Evolutionary conservation across 805 yeast genomes (phyloP).

Genomic region (Lipomyces anomalus): DNA sequence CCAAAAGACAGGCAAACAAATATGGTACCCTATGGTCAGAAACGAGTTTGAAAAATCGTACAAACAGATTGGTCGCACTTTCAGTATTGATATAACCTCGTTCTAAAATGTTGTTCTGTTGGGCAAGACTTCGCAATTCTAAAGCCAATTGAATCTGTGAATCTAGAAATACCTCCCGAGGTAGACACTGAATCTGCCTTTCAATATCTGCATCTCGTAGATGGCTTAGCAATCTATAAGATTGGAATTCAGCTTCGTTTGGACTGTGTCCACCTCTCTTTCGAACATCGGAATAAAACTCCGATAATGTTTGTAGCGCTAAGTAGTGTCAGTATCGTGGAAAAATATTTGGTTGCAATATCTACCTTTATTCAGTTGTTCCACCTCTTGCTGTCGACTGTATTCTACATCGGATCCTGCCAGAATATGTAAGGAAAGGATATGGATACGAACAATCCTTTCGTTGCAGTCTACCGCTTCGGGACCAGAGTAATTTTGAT

Average conservation of each 20-base stretch:
- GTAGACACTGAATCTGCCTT: constrained; percentile 63
- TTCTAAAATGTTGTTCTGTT: constrained; percentile 47
- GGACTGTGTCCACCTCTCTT: constrained; percentile 63
- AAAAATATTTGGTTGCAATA: background rate
- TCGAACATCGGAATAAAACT: constrained; percentile 77
- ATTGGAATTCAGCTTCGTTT: constrained; percentile 89
- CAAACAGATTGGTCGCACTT: constrained; percentile 57
- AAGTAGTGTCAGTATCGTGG: background rate
- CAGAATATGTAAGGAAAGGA: constrained; percentile 78
- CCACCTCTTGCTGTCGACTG: constrained; percentile 92
- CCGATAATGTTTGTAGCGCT: constrained; percentile 79
- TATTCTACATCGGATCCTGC: constrained; percentile 65
- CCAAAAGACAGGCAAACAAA: constrained; percentile 66
- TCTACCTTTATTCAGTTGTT: constrained; percentile 70
- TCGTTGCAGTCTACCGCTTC: constrained; percentile 94
- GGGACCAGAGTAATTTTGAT: constrained; percentile 87
- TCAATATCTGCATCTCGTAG: constrained; percentile 81
- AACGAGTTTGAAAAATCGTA: constrained; percentile 56
- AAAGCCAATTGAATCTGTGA: constrained; percentile 64
- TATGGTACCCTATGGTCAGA: constrained; percentile 52
- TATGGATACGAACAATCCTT: constrained; percentile 80
- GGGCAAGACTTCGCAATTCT: constrained; percentile 57
- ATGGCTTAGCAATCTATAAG: constrained; percentile 76
- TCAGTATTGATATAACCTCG: constrained; percentile 49
- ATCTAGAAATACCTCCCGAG: constrained; percentile 49